Conservation (phyloP, 2,329 filamentous ascomycete genomes). For the Cercospora sojina region DNA sequence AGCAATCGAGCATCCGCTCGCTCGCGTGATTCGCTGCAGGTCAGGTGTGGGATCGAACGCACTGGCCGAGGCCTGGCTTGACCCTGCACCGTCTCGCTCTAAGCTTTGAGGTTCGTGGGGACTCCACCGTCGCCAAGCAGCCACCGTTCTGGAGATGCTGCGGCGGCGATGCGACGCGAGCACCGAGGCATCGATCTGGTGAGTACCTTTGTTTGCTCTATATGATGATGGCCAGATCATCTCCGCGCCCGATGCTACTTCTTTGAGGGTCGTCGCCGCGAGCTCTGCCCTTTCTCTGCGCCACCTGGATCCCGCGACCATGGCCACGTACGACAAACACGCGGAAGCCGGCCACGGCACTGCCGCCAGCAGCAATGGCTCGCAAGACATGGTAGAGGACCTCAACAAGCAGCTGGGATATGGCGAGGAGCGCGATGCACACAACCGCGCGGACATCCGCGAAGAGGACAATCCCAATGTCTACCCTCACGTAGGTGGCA, state of each 20-base stretch:
- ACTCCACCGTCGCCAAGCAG: conserved; percentile 6
- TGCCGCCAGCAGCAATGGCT: conserved; percentile 14
- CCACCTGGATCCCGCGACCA: not conserved
- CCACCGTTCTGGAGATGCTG: conserved; percentile 12
- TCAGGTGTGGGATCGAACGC: conserved; percentile 4
- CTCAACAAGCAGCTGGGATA: conserved; percentile 15
- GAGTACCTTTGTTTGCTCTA: conserved; percentile 8
- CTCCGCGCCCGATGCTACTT: not conserved
- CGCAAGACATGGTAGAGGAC: conserved; percentile 15
- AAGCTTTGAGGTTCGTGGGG: conserved; percentile 15
- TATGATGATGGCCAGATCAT: conserved; percentile 8
- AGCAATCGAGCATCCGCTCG: conserved; percentile 1
- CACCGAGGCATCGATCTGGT: conserved; percentile 14
- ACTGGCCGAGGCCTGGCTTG: conserved; percentile 10
- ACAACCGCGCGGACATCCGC: conserved; percentile 10
- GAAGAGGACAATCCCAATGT: conserved; percentile 24
- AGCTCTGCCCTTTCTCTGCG: not conserved
- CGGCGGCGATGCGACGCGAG: not conserved
- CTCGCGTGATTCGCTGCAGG: conserved; percentile 7
- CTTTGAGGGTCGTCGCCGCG: not conserved
- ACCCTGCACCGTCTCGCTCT: not conserved
- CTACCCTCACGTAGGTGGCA: conserved; percentile 20
- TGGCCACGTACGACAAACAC: conserved; percentile 15
- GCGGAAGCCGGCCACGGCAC: conserved; percentile 10
- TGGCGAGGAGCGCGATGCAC: conserved; percentile 15